Base-by-base conservation (phyloP, 2,329 filamentous ascomycete species). In the Fusarium scirpi region DNA sequence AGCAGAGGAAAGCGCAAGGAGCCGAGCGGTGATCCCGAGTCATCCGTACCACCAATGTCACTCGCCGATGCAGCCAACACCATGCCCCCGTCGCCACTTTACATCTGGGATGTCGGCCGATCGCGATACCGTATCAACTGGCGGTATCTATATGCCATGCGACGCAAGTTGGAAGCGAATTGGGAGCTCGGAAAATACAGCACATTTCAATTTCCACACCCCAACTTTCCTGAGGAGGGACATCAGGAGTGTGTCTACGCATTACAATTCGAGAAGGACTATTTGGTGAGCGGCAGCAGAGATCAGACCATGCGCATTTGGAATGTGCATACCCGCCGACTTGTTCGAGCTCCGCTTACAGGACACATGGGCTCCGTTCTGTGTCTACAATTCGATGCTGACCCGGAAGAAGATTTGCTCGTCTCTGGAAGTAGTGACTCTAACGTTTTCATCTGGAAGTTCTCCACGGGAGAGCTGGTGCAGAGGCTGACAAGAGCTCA, bases 191-290 rank as follows among this genome's bases (percentile, higher is more conserved):
- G 93, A 6, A 91, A 90, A 62, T 97, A 88, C 78, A 89, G 86
- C 5, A 97, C 94, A 69, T 98, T 98, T 76, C 94, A 97, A 78
- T 86, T 99, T 2, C 96, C 96, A 1, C 94, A 97, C 76, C 94
- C 94, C 0, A 86, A 89, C 40, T 86, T 94, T 74, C 89, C 90
- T 2, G 86, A 92, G 32, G 95, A 98, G 78, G 93, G 93, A 1
- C 96, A 99, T 77, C 87, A 86, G 22, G 95, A 98, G 77, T 98
- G 94, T 78, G 94, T 99, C 15, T 99, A 99, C 80, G 95, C 93
- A 4, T 90, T 99, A 56, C 95, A 99, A 78, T 97, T 95, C 76
- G 91, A 91, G 57, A 87, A 91, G 3, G 91, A 94, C 69, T 96
- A 91, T 78, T 86, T 99, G 12, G 95, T 98, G 52, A 98, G 94